phyloP scores from a whole-genome alignment of 148 eudicot genomes.

The Cornus florida region DNA sequence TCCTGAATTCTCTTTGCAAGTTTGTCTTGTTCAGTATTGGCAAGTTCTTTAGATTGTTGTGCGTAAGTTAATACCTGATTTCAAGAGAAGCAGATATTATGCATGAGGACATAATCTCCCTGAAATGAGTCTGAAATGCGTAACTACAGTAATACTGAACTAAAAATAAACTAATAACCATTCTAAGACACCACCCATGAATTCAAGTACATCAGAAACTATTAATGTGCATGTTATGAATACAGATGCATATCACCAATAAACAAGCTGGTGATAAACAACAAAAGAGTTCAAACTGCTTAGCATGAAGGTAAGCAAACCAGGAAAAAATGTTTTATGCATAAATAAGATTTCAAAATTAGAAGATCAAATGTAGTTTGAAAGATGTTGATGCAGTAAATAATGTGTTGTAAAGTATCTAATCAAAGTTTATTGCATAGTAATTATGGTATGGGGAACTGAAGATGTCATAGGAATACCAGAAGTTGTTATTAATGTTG shows the following conservation, averaged over 20 bases:
- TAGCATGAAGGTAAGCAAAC: background rate
- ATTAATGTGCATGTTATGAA: background rate
- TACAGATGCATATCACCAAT: conserved; percentile 7
- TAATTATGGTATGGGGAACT: no score
- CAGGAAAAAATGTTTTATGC: no score
- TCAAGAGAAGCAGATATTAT: background rate
- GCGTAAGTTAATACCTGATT: conserved; percentile 89
- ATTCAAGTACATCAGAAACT: background rate
- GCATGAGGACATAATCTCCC: background rate
- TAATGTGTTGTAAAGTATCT: no score
- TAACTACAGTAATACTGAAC: background rate
- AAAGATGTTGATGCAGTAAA: no score
- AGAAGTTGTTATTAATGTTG: no score
- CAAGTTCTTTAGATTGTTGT: conserved; percentile 86
- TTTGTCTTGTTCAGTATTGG: conserved; percentile 78
- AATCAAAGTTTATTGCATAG: no score
- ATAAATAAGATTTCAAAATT: no score
- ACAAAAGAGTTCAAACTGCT: background rate
- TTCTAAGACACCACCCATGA: background rate
- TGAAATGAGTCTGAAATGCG: background rate
- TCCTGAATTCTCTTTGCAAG: conserved; percentile 94
- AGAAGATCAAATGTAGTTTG: no score
- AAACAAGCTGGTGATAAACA: background rate
- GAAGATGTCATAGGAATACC: no score
- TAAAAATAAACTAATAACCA: background rate